Percentiles rank a stretch among this genome's conserved stretches.
Evolutionary conservation across 345 rosid genomes (phyloP).

Genomic region (Garcia nutans): DNA sequence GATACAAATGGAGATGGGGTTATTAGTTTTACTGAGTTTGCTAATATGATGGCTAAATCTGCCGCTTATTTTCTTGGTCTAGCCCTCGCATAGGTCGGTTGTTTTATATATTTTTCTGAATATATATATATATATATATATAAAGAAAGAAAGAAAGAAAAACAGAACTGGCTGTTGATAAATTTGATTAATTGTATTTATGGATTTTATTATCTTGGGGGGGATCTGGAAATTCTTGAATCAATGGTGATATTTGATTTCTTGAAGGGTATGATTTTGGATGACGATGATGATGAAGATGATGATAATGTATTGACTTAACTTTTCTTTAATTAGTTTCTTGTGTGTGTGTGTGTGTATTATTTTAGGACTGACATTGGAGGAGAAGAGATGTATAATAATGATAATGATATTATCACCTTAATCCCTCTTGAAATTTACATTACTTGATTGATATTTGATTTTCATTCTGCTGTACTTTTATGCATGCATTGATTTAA

Average conservation of each 20-base stretch:
- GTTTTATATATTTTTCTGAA: no score
- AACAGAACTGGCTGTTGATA: background rate
- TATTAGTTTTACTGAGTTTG: slow-evolving; percentile 74
- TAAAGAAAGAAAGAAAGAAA: no score
- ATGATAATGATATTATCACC: background rate
- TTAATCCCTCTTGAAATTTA: background rate
- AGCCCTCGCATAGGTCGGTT: background rate
- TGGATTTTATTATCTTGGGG: no score
- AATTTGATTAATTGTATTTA: no score
- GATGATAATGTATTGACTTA: background rate
- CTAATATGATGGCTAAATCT: slow-evolving; percentile 74
- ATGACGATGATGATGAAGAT: background rate
- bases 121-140: no score
- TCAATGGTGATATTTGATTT: background rate
- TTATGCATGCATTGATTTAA: no score
- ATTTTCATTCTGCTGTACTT: no score
- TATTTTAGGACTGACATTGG: background rate
- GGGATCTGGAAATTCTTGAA: no score
- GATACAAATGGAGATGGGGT: slow-evolving; percentile 92
- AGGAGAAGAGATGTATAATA: slow-evolving; percentile 1
- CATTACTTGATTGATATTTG: no score
- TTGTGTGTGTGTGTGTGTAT: background rate
- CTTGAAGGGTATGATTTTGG: no score
- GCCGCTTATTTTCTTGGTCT: slow-evolving; percentile 76
- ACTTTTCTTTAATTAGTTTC: background rate